A percentile compares a stretch with the other conserved stretches of the same genome.
Evolutionary conservation across 257 asterid species (phyloP).

Genomic region (Parsonsia alboflavescens): DNA sequence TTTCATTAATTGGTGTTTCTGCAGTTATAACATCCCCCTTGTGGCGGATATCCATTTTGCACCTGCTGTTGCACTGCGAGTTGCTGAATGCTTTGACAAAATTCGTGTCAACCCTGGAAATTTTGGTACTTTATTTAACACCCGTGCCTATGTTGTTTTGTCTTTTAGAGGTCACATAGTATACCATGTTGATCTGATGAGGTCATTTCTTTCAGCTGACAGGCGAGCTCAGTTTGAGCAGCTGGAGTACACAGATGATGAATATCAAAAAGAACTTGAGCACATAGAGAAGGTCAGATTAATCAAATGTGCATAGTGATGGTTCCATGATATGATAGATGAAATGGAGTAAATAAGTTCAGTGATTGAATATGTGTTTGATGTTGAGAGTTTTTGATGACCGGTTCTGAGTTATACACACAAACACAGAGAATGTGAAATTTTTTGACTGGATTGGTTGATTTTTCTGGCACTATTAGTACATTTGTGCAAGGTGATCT

Average conservation of each 20-base stretch:
- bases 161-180: background rate
- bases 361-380: background rate
- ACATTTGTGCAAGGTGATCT: background rate
- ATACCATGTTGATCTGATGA: constrained; percentile 12
- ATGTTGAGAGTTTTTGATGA: background rate
- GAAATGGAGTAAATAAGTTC: background rate
- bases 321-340: background rate
- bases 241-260: constrained; percentile 93
- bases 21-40: constrained; percentile 86
- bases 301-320: background rate
- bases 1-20: constrained; percentile 19
- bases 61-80: constrained; percentile 91
- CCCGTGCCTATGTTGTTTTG: background rate
- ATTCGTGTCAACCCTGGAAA: constrained; percentile 99
- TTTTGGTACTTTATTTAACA: constrained; percentile 48
- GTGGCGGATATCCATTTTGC: constrained; percentile 99
- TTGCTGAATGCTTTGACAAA: constrained; percentile 94
- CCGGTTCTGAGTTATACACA: background rate
- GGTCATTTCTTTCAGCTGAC: constrained; percentile 66
- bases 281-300: constrained; percentile 82
- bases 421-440: background rate
- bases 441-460: background rate
- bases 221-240: constrained; percentile 95
- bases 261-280: constrained; percentile 94
- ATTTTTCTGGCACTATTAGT: too few species aligned